Evolutionary conservation across 1,284 basidiomycete genomes (phyloP).

Genomic region (Austropuccinia psidii): DNA sequence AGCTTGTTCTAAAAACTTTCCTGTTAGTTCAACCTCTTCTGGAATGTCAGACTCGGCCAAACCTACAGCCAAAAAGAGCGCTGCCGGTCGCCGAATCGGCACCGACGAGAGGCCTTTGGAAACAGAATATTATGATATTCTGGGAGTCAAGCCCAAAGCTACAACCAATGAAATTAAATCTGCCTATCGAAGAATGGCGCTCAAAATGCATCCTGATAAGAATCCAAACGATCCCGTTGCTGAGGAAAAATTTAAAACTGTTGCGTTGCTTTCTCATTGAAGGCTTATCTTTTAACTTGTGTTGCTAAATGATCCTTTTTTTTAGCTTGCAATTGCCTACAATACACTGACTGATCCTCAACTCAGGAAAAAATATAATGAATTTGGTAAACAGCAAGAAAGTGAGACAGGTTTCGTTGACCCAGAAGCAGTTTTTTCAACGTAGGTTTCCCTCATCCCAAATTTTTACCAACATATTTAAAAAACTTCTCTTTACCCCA

Average conservation of each 20-base stretch:
- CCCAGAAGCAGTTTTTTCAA: constrained; percentile 73
- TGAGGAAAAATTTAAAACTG: constrained; percentile 60
- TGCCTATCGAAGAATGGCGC: constrained; percentile 72
- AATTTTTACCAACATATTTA: constrained; percentile 38
- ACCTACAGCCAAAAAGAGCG: constrained; percentile 4
- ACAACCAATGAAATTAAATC: constrained; percentile 85
- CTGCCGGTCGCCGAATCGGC: constrained; percentile 61
- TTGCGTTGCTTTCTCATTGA: constrained; percentile 43
- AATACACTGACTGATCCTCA: constrained; percentile 66
- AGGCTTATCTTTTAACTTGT: not conserved
- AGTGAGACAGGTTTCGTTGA: constrained; percentile 52
- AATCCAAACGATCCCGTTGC: constrained; percentile 87
- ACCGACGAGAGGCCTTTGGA: constrained; percentile 82
- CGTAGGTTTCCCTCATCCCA: constrained; percentile 39
- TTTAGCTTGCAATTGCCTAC: constrained; percentile 54
- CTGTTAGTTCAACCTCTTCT: not conserved
- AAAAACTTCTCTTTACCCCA: not conserved
- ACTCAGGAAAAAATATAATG: constrained; percentile 86
- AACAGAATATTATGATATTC: constrained; percentile 68
- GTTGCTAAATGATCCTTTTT: not conserved
- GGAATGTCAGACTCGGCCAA: not conserved
- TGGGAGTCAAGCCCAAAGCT: constrained; percentile 66
- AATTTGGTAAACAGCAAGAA: constrained; percentile 53
- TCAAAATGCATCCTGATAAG: constrained; percentile 56
- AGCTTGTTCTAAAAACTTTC: constrained; percentile 25